Conservation (phyloP, 2,329 filamentous ascomycete genomes). For the Colletotrichum lentis region DNA sequence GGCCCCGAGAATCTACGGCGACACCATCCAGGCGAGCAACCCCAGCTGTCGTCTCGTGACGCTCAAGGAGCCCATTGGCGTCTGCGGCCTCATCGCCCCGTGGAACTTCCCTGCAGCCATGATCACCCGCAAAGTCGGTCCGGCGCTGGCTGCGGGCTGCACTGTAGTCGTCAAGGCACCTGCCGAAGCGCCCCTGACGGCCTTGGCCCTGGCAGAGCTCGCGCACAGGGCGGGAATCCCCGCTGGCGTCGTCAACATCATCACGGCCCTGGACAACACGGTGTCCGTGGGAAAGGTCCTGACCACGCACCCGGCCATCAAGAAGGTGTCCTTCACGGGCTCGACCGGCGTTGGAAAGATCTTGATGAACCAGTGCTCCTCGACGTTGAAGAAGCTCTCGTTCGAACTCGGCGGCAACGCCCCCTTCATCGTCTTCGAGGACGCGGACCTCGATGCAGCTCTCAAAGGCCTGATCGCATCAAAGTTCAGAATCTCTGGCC, state of each 20-base stretch:
- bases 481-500: conserved; percentile 68
- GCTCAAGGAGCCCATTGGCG: conserved; percentile 77
- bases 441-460: conserved; percentile 72
- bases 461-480: conserved; percentile 65
- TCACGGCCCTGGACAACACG: conserved; percentile 64
- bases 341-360: conserved; percentile 75
- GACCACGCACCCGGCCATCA: conserved; percentile 72
- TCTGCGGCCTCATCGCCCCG: conserved; percentile 77
- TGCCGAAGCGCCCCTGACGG: conserved; percentile 72
- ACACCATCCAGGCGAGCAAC: conserved; percentile 67
- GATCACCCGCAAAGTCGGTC: conserved; percentile 75
- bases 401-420: conserved; percentile 74
- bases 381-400: conserved; percentile 72
- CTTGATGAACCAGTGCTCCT: conserved; percentile 77
- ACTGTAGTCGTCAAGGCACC: conserved; percentile 71
- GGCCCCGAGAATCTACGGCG: conserved; percentile 66
- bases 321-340: conserved; percentile 83
- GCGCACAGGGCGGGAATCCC: conserved; percentile 79
- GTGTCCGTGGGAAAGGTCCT: conserved; percentile 67
- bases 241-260: conserved; percentile 77
- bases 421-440: conserved; percentile 69
- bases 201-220: conserved; percentile 72
- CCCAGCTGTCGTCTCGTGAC: conserved; percentile 67
- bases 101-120: conserved; percentile 72
- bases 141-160: conserved; percentile 72